Percentiles rank a stretch among this genome's conserved stretches.
Conservation (phyloP, 2,329 filamentous ascomycete genomes). For the Fusarium anthophilum region DNA sequence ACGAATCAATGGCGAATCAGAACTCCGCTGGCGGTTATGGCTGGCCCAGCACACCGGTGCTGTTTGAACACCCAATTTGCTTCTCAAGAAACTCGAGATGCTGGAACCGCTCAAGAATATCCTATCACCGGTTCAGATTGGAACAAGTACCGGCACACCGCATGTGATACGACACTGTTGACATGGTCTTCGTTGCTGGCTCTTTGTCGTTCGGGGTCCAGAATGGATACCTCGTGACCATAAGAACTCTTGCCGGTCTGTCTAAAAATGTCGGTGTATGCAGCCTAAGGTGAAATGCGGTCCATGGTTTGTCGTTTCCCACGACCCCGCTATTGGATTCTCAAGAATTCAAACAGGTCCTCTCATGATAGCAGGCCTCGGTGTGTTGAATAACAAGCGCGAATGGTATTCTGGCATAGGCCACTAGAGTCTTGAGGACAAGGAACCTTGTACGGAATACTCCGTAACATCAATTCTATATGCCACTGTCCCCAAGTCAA, state of each 20-base stretch:
- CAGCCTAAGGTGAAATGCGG: slow-evolving; percentile 5
- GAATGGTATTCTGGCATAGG: slow-evolving; percentile 11
- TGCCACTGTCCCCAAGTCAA: neutral
- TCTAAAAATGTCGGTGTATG: slow-evolving; percentile 45
- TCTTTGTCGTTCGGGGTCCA: slow-evolving; percentile 16
- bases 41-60: slow-evolving; percentile 42
- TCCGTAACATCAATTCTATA: neutral
- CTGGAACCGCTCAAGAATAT: slow-evolving; percentile 17
- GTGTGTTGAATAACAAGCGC: slow-evolving; percentile 5
- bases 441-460: neutral
- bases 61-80: slow-evolving; percentile 30
- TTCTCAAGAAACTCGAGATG: slow-evolving; percentile 17
- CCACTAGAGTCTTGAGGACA: neutral
- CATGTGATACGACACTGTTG: slow-evolving; percentile 36
- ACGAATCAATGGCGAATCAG: slow-evolving; percentile 35
- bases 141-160: slow-evolving; percentile 23
- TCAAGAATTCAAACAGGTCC: slow-evolving; percentile 6
- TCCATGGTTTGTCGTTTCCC: slow-evolving; percentile 15
- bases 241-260: slow-evolving; percentile 29
- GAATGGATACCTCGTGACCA: slow-evolving; percentile 34
- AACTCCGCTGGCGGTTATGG: slow-evolving; percentile 32
- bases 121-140: slow-evolving; percentile 12
- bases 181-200: slow-evolving; percentile 19
- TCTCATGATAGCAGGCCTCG: neutral
- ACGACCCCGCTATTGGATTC: slow-evolving; percentile 31